Percentiles rank a stretch among this genome's conserved stretches.
These are phyloP conservation scores for Trichomonas vaginalis DNA, from an alignment of 208 protist species.

Conservation along the genomic window DNA sequence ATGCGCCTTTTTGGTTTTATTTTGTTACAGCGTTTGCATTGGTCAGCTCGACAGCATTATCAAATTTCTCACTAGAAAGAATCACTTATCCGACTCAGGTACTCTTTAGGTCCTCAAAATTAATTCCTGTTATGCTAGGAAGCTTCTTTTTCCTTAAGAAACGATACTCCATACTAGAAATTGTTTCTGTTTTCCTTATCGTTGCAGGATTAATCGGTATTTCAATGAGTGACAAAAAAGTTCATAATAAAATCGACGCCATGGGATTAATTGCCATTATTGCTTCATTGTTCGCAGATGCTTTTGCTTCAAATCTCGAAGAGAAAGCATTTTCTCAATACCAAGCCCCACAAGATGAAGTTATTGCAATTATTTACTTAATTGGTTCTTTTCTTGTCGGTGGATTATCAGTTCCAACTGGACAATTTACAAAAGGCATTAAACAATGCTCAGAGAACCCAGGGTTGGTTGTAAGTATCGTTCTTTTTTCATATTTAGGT, in stretches of 20 bases:
- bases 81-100: not conserved
- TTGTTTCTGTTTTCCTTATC: not conserved
- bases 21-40: not conserved
- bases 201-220: not conserved
- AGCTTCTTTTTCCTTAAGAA: not conserved
- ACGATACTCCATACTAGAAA: not conserved
- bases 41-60: not conserved
- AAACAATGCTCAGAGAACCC: not conserved
- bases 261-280: not conserved
- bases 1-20: not conserved
- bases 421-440: not conserved
- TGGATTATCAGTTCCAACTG: not conserved
- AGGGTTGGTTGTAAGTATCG: not conserved
- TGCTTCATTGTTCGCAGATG: not conserved
- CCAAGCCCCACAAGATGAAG: not conserved
- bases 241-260: not conserved
- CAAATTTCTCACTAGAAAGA: not conserved
- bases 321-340: not conserved
- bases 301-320: not conserved
- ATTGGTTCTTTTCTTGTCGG: not conserved
- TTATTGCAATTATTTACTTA: not conserved
- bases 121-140: slow-evolving; percentile 6
- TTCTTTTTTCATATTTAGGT: not conserved
- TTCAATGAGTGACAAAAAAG: not conserved
- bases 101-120: not conserved